Conservation (phyloP, 768 basidiomycete genomes). For the Pisolithus tinctorius region DNA sequence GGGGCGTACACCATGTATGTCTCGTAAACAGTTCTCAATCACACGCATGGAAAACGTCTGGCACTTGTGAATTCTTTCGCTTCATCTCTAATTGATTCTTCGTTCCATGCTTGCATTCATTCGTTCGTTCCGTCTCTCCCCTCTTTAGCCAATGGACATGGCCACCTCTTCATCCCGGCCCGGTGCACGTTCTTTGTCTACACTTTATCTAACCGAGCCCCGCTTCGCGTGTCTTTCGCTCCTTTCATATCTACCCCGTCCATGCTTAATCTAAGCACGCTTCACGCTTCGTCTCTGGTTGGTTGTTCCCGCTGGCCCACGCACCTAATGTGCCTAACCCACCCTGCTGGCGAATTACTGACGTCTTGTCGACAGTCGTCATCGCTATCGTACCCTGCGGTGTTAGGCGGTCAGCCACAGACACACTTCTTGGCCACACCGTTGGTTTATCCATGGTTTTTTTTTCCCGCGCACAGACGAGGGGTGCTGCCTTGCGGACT, state of each 20-base stretch:
- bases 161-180: conserved; percentile 11
- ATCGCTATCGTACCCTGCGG: conserved; percentile 11
- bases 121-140: conserved; percentile 1
- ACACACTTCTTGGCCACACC: background rate
- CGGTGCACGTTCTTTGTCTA: conserved; percentile 8
- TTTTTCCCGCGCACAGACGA: conserved; percentile 23
- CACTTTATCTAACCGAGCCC: conserved; percentile 23
- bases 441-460: background rate
- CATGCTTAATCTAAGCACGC: conserved; percentile 1
- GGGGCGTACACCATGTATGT: background rate
- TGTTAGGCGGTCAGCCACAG: background rate
- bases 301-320: conserved; percentile 3
- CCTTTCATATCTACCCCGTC: conserved; percentile 10
- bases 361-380: conserved; percentile 14
- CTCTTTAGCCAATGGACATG: conserved; percentile 12
- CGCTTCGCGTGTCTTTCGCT: conserved; percentile 5
- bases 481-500: conserved; percentile 21
- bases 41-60: conserved; percentile 19
- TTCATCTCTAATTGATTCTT: conserved; percentile 1
- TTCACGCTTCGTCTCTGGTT: conserved; percentile 1
- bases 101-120: conserved; percentile 13
- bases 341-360: conserved; percentile 6
- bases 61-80: conserved; percentile 8
- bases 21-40: background rate
- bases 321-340: conserved; percentile 16